Conservation (phyloP, 345 rosid genomes). For the Euphorbia lathyris region DNA sequence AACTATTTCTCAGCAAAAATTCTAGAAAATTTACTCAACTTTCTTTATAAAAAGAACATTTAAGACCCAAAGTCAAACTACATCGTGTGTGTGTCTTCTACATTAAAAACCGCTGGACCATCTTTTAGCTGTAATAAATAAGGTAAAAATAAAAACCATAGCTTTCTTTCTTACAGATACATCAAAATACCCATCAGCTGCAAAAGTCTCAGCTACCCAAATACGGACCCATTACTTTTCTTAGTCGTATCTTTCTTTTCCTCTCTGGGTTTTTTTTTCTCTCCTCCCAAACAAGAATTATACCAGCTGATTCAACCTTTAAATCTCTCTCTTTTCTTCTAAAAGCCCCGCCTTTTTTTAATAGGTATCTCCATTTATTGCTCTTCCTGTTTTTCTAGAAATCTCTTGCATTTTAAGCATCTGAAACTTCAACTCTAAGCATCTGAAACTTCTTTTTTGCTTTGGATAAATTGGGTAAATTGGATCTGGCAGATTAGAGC, state of each 20-base stretch:
- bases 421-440: conserved; percentile 42
- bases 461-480: too few relatives aligned
- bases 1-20: too few relatives aligned
- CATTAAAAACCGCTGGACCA: too few relatives aligned
- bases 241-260: not conserved
- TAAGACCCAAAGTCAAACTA: too few relatives aligned
- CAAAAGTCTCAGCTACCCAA: not conserved
- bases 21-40: too few relatives aligned
- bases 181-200: too few relatives aligned
- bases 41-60: too few relatives aligned
- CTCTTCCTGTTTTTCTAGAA: not conserved
- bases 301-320: conserved; percentile 9
- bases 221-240: not conserved
- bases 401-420: conserved; percentile 39
- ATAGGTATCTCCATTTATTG: not conserved
- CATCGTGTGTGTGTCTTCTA: too few relatives aligned
- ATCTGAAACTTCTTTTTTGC: conserved; percentile 8
- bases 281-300: not conserved
- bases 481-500: conserved; percentile 38
- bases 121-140: not conserved
- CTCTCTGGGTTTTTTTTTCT: not conserved
- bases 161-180: not conserved
- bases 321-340: not conserved
- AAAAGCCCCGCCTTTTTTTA: not conserved
- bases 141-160: not conserved